Percentiles rank a stretch among this genome's conserved stretches.
Evolutionary conservation across 2,329 filamentous ascomycete genomes (phyloP).

Genomic region (Rasamsonia emersonii): DNA sequence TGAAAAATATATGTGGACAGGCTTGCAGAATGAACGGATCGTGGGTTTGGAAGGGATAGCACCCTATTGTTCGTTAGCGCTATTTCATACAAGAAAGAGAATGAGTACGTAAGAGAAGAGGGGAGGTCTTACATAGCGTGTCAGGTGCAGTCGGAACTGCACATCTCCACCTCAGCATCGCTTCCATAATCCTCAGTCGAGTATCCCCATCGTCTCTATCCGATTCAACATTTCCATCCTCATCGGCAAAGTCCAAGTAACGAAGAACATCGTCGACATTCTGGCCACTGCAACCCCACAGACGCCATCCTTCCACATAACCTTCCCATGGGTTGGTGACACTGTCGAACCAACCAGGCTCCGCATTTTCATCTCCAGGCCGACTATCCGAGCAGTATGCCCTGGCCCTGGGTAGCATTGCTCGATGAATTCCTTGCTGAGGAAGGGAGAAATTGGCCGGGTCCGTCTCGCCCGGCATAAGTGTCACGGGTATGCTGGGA

Average conservation of each 20-base stretch:
- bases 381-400: slow-evolving; percentile 47
- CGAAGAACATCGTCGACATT: slow-evolving; percentile 90
- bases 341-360: slow-evolving; percentile 70
- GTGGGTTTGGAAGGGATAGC: slow-evolving; percentile 89
- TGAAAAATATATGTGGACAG: slow-evolving; percentile 87
- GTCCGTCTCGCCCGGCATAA: slow-evolving; percentile 76
- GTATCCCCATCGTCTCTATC: slow-evolving; percentile 50
- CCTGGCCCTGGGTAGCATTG: slow-evolving; percentile 74
- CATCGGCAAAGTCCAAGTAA: slow-evolving; percentile 56
- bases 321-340: slow-evolving; percentile 92
- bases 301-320: slow-evolving; percentile 79
- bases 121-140: slow-evolving; percentile 67
- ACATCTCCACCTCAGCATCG: slow-evolving; percentile 85
- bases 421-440: slow-evolving; percentile 85
- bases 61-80: slow-evolving; percentile 49
- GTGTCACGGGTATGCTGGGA: slow-evolving; percentile 76
- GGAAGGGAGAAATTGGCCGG: slow-evolving; percentile 84
- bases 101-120: not conserved
- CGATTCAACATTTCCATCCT: slow-evolving; percentile 16
- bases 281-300: slow-evolving; percentile 82
- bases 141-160: slow-evolving; percentile 91
- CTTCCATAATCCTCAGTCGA: slow-evolving; percentile 82
- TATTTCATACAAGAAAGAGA: not conserved
- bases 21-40: slow-evolving; percentile 81
- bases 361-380: slow-evolving; percentile 25